Base-by-base conservation (phyloP, 257 asterid genomes). In the Solanum microdontum region DNA sequence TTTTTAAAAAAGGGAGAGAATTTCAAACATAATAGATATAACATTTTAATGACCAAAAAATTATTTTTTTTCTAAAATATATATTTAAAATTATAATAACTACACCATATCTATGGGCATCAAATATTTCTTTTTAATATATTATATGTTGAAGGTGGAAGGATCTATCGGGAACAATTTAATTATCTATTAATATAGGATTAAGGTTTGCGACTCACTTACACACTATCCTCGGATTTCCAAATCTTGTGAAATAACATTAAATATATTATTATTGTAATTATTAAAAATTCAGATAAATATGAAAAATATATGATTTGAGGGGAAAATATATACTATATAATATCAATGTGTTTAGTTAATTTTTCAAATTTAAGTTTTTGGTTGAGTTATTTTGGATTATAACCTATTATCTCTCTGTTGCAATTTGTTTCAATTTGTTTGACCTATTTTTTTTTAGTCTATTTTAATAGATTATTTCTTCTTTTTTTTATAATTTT, bases 401-500 rank as follows among this genome's bases (percentile, higher is more conserved):
- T 24, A 26, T n/a, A n/a, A 62, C 7, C 23, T 26, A 28, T 28
- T 13, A 17, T 28, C 5, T 17, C 0, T 26, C 0, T 3, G 0
- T 6, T 26, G 6, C 7, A 13, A 45, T 45, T 13, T 43, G 6
- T 60, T 55, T 55, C 6, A 62, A 62, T 62, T 51, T 55, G 1
- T 62, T 58, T 58, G 24, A 17, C 2, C 26, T 62, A 2, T 10
- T n/a, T 10, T n/a, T 4, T 10, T 62, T 62, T n/a, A 62, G 7
- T 4, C 15, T n/a, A 6, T 10, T 62, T 62, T 4, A 60, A 60
- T 7, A 60, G 68, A 21, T 23, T 23, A 0, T 62, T 11, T 23
- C 0, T 0, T 23, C 0, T n/a, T 0, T n/a, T 10, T 23, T 40
- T 10, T n/a, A n/a, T 0, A 62, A 9, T 0, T 62, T 21, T 9